Percentiles rank a stretch among this genome's conserved stretches.
These are phyloP conservation scores for Beauveria sp. DNA, from an alignment of 2,329 filamentous ascomycete species.

Conservation along the genomic window DNA sequence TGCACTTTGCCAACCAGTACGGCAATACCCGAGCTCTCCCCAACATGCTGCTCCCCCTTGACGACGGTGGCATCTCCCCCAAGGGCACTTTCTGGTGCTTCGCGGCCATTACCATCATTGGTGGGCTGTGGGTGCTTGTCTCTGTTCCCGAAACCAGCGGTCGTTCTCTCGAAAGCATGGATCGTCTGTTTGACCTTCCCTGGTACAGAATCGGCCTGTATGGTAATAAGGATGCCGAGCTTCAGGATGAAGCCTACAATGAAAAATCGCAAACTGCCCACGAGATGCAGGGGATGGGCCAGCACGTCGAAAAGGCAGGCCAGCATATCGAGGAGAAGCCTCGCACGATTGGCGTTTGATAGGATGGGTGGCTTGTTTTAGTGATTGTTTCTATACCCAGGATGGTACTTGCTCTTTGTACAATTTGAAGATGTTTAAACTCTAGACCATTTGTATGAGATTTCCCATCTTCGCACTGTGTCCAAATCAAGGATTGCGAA, in stretches of 20 bases:
- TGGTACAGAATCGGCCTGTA: slow-evolving; percentile 66
- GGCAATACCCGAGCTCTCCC: slow-evolving; percentile 69
- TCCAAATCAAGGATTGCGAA: neutral
- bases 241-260: slow-evolving; percentile 32
- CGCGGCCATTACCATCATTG: slow-evolving; percentile 57
- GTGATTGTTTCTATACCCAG: neutral
- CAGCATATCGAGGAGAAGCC: neutral
- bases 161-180: slow-evolving; percentile 60
- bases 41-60: slow-evolving; percentile 55
- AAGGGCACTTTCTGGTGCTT: slow-evolving; percentile 76
- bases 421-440: neutral
- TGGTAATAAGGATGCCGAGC: slow-evolving; percentile 45
- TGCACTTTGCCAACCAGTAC: slow-evolving; percentile 74
- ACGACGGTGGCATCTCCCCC: slow-evolving; percentile 41
- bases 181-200: slow-evolving; percentile 61
- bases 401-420: neutral
- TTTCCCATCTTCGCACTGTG: no score
- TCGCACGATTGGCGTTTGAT: slow-evolving; percentile 5
- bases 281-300: slow-evolving; percentile 21
- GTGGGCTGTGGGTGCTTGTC: slow-evolving; percentile 63
- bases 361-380: neutral
- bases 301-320: slow-evolving; percentile 28
- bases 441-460: neutral
- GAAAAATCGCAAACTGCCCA: slow-evolving; percentile 36
- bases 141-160: slow-evolving; percentile 67